Evolutionary conservation across 345 rosid genomes (phyloP).

Genomic region (Acer yangbiense): DNA sequence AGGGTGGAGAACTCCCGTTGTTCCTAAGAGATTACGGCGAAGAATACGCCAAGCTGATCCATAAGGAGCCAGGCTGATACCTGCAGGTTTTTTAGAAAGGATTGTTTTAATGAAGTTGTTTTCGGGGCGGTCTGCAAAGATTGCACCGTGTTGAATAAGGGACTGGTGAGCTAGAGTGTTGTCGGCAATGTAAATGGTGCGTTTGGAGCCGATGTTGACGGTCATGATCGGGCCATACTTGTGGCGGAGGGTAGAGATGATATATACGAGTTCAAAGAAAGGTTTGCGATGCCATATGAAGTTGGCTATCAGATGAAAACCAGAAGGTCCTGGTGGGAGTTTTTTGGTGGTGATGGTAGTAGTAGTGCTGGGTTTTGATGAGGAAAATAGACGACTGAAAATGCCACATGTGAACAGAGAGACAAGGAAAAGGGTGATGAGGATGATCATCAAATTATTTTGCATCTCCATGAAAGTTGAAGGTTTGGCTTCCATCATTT

Average conservation of each 20-base stretch:
- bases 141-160: slow-evolving; percentile 10
- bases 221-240: slow-evolving; percentile 15
- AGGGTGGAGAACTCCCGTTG: slow-evolving; percentile 23
- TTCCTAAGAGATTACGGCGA: slow-evolving; percentile 14
- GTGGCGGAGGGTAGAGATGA: neutral
- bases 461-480: neutral
- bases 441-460: too few relatives aligned
- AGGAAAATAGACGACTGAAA: neutral
- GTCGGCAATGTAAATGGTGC: slow-evolving; percentile 14
- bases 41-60: slow-evolving; percentile 24
- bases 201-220: slow-evolving; percentile 12
- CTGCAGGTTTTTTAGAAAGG: neutral
- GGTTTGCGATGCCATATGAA: neutral
- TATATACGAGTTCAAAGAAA: neutral
- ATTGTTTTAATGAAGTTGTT: neutral
- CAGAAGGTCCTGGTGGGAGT: slow-evolving; percentile 13
- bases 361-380: neutral
- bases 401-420: neutral
- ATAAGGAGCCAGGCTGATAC: slow-evolving; percentile 9
- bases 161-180: slow-evolving; percentile 19
- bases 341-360: neutral
- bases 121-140: slow-evolving; percentile 20
- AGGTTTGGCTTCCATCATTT: too few relatives aligned
- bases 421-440: neutral
- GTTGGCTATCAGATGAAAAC: neutral